These are phyloP conservation scores for Cardamine occulta DNA, from an alignment of 345 rosid genomes.

Conservation along the genomic window DNA sequence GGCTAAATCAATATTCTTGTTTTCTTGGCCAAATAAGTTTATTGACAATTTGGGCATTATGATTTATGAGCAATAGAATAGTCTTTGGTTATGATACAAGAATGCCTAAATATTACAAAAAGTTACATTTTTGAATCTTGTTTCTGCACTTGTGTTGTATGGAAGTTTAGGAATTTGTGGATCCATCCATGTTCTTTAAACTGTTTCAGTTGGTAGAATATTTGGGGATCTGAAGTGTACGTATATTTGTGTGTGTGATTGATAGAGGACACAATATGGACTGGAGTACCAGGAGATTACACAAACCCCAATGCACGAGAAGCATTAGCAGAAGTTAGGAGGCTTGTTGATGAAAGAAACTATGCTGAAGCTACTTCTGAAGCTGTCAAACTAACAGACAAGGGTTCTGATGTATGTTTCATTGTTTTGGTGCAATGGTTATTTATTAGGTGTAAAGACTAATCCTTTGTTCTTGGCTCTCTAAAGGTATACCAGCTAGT, in stretches of 20 bases:
- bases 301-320: slow-evolving; percentile 63
- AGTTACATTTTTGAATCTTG: not conserved
- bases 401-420: slow-evolving; percentile 68
- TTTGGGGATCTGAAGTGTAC: not conserved
- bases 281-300: slow-evolving; percentile 76
- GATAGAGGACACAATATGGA: slow-evolving; percentile 90
- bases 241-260: not conserved
- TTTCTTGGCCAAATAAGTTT: not conserved
- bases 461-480: slow-evolving; percentile 15
- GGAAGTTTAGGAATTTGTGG: not conserved
- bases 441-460: slow-evolving; percentile 4
- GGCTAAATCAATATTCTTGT: slow-evolving; percentile 48
- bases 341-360: slow-evolving; percentile 63
- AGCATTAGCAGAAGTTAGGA: slow-evolving; percentile 67
- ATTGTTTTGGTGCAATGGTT: slow-evolving; percentile 5
- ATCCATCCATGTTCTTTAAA: not conserved
- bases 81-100: too few species aligned
- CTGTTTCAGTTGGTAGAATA: not conserved
- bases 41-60: not conserved
- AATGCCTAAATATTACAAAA: not conserved
- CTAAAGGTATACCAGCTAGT: slow-evolving; percentile 81
- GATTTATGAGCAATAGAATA: too few species aligned
- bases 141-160: not conserved
- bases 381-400: slow-evolving; percentile 61
- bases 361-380: slow-evolving; percentile 74